These are phyloP conservation scores for Sporothrix curviconia DNA, from an alignment of 2,329 filamentous ascomycete species.

Conservation along the genomic window DNA sequence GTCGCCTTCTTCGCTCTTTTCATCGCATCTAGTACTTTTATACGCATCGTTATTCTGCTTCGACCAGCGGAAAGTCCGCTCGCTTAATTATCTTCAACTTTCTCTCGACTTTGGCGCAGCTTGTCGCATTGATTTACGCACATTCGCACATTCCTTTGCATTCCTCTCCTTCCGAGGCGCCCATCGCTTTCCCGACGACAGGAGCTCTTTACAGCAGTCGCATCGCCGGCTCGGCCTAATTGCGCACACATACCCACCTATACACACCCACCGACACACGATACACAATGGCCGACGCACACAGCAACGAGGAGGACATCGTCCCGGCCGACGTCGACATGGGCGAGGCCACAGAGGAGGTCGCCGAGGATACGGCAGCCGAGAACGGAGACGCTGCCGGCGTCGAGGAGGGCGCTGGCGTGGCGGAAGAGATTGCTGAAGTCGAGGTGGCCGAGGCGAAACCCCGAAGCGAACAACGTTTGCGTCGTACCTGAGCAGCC, in stretches of 20 bases:
- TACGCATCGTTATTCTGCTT: too few relatives aligned
- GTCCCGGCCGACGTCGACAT: neutral
- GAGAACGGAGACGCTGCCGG: conserved; percentile 20
- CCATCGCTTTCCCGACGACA: neutral
- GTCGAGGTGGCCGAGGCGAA: conserved; percentile 3
- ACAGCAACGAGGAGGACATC: neutral
- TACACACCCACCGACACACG: neutral
- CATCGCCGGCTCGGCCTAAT: neutral
- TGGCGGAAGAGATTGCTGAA: conserved; percentile 23
- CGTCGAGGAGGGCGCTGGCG: conserved; percentile 1
- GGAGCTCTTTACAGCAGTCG: neutral
- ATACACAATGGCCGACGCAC: neutral
- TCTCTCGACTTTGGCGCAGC: too few relatives aligned
- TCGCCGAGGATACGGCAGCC: neutral
- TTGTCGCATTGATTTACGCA: too few relatives aligned
- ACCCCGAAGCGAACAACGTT: conserved; percentile 37
- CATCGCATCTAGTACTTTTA: too few relatives aligned
- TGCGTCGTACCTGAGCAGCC: conserved; percentile 58
- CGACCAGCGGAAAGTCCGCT: too few relatives aligned
- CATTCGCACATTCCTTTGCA: too few relatives aligned
- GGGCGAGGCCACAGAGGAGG: neutral
- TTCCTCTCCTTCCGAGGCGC: neutral
- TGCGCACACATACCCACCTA: neutral
- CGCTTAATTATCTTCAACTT: too few relatives aligned
- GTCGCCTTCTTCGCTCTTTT: too few relatives aligned